Evolutionary conservation across 495 filamentous ascomycete species (phyloP), one percentile per base, ranked within the genome.

Genomic region (Astrothelium macrocarpum): DNA sequence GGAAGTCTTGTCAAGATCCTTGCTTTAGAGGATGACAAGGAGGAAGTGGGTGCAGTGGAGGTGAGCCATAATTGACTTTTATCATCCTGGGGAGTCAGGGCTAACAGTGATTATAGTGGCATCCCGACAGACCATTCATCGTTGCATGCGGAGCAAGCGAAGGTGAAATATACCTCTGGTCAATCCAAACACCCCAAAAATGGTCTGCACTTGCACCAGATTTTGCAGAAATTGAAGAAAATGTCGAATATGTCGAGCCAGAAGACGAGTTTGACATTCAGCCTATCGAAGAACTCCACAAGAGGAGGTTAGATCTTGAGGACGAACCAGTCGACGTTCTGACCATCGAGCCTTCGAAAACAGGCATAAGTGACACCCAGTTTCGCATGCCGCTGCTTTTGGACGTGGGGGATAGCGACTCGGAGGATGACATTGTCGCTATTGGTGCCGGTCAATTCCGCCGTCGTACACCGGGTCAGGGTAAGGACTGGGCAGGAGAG

Each of bases 181-280:
- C 89, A 23, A 91, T 95, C 59, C 85, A 90, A 31, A 90, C 87
- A 20, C 91, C 91, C 1, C 94, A 99, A 71, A 87, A 91, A 64
- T 99, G 94, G 94, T 95, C 91, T 32, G 93, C 94, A 0, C 83
- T 99, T 10, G 94, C 94, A 9, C 94, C 94, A 0, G 94, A 99
- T 74, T 99, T 99, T 72, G 90, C 83, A 36, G 94, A 99, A 74
- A 90, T 99, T 11, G 94, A 99, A 76, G 95, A 97, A 74, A 97
- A 97, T 64, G 90, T 96, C 12, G 91, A 96, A 75, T 97, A 97
- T 71, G 81, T 93, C 42, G 94, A 99, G 72, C 82, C 83, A 31
- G 94, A 97, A 76, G 95, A 97, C 70, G 94, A 99, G 70, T 99
- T 97, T 67, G 94, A 99, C 71, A 93, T 97, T 63, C 93, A 97